Percentiles rank a stretch among this genome's conserved stretches.
Conservation (phyloP, 148 eudicot species). For the Pharnaceum exiguum region DNA sequence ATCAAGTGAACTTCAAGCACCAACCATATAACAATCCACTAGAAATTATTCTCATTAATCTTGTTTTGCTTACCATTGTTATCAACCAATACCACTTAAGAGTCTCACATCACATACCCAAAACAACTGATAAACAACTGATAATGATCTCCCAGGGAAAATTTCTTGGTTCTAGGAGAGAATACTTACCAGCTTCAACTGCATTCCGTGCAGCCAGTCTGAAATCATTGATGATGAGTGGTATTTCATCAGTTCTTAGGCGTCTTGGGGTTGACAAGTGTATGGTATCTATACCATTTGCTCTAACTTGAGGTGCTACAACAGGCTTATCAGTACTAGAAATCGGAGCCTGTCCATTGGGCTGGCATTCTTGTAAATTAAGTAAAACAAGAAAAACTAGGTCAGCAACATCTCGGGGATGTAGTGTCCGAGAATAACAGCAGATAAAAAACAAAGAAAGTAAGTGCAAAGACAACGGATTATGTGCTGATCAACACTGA, state of each 20-base stretch:
- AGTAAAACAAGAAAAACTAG: background rate
- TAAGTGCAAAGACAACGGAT: background rate
- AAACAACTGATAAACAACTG: background rate
- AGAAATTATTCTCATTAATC: no score
- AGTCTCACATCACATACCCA: background rate
- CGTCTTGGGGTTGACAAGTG: constrained; percentile 39
- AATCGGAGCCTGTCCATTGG: constrained; percentile 41
- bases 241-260: constrained; percentile 33
- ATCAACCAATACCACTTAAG: background rate
- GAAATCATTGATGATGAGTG: constrained; percentile 37
- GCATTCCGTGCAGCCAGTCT: constrained; percentile 45
- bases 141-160: background rate
- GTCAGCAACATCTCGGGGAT: background rate
- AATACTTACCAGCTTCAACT: constrained; percentile 44
- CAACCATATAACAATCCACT: no score
- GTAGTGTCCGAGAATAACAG: no score
- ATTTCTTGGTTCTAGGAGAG: background rate
- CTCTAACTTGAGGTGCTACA: constrained; percentile 30
- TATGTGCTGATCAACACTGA: no score
- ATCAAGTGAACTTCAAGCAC: no score
- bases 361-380: constrained; percentile 31
- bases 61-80: no score
- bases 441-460: background rate
- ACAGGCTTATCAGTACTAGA: constrained; percentile 36
- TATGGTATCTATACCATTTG: constrained; percentile 22